These are phyloP conservation scores for Trypanosoma lewisi DNA, from an alignment of 208 protist species.

Conservation along the genomic window DNA sequence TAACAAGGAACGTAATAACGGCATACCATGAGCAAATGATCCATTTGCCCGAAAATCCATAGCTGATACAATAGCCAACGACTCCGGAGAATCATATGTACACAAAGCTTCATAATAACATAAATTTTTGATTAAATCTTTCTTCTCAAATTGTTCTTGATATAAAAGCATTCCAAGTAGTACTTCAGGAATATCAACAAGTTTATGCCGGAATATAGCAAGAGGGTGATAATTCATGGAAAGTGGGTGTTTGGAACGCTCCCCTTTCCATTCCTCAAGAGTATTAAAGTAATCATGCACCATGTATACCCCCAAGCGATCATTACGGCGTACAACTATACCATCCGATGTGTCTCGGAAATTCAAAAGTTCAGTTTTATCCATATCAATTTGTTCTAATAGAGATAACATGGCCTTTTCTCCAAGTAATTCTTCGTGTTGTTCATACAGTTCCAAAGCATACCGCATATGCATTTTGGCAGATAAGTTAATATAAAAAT, in stretches of 20 bases:
- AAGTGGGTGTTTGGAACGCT: constrained; percentile 72
- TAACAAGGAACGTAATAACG: constrained; percentile 63
- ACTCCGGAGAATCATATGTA: constrained; percentile 82
- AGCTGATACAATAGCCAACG: constrained; percentile 69
- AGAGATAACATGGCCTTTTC: constrained; percentile 40
- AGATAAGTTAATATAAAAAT: constrained; percentile 90
- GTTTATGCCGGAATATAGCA: constrained; percentile 78
- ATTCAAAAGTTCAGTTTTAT: constrained; percentile 52
- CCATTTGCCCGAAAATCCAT: constrained; percentile 60
- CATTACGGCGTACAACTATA: constrained; percentile 61
- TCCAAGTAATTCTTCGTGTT: constrained; percentile 48
- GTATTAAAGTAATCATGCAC: constrained; percentile 88
- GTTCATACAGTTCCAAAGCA: constrained; percentile 52
- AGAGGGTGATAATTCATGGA: constrained; percentile 90
- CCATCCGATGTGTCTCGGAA: constrained; percentile 46
- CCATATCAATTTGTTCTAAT: constrained; percentile 64
- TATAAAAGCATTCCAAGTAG: constrained; percentile 84
- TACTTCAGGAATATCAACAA: constrained; percentile 89
- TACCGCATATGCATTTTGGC: constrained; percentile 71
- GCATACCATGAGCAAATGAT: constrained; percentile 71
- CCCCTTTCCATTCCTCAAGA: constrained; percentile 61
- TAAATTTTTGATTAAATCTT: constrained; percentile 72
- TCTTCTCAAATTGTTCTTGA: constrained; percentile 69
- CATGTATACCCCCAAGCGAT: constrained; percentile 76
- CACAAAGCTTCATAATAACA: constrained; percentile 83